phyloP scores from a whole-genome alignment of 1,284 basidiomycete genomes.

The Wallemia hederae region DNA sequence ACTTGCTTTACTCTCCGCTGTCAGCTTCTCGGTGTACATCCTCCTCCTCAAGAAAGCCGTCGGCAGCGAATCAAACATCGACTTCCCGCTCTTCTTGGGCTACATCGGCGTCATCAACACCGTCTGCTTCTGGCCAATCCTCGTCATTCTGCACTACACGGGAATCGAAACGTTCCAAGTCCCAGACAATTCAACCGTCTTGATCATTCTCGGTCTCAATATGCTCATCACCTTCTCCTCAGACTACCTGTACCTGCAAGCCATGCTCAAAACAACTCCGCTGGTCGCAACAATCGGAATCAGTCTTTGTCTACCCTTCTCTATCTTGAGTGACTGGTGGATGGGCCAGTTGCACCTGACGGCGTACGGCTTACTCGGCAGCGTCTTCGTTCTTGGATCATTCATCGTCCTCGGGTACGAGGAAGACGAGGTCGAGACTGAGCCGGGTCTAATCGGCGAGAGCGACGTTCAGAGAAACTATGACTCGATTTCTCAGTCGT shows the following conservation, averaged over 20 bases:
- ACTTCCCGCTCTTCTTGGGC: constrained; percentile 36
- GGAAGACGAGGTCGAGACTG: not conserved
- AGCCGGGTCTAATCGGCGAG: too few species aligned
- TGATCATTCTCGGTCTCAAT: constrained; percentile 43
- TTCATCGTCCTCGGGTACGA: not conserved
- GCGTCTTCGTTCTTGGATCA: not conserved
- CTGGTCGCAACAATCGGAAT: constrained; percentile 6
- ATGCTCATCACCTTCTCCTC: constrained; percentile 60
- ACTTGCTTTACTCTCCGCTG: constrained; percentile 47
- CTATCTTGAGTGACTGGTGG: not conserved
- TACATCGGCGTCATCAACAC: constrained; percentile 81
- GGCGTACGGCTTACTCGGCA: not conserved
- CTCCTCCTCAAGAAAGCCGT: constrained; percentile 42
- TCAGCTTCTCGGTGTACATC: constrained; percentile 76
- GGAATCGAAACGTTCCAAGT: constrained; percentile 46
- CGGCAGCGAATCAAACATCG: constrained; percentile 27
- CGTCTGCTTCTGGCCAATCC: constrained; percentile 47
- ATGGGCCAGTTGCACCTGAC: not conserved
- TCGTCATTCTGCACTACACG: constrained; percentile 43
- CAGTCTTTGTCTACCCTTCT: not conserved
- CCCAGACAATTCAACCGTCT: constrained; percentile 30
- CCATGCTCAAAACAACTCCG: constrained; percentile 93
- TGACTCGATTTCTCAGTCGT: too few species aligned
- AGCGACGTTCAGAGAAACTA: too few species aligned
- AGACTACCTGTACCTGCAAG: constrained; percentile 56